Percentiles rank a stretch among this genome's conserved stretches.
Conservation (phyloP, 441 rosid species). For the Hura crepitans region DNA sequence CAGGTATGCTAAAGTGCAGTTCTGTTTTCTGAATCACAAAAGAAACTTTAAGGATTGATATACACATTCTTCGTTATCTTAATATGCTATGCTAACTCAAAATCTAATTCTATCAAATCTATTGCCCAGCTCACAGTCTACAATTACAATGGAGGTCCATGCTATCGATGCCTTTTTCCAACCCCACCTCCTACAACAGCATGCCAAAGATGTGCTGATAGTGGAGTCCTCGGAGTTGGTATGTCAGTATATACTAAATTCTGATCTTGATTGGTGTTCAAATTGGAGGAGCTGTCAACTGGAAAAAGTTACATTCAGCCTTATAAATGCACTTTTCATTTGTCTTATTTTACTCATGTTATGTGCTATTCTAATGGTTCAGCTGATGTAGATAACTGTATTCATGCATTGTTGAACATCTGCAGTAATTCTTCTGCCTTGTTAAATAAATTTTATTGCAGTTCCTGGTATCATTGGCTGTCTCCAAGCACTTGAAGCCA, state of each 20-base stretch:
- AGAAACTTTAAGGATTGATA: not conserved
- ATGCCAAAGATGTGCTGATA: conserved; percentile 94
- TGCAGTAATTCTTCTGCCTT: not conserved
- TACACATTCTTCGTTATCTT: not conserved
- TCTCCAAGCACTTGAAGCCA: conserved; percentile 90
- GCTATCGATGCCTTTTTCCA: conserved; percentile 92
- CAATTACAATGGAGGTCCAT: conserved; percentile 80
- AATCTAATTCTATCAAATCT: conserved; percentile 12
- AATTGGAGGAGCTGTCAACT: not conserved
- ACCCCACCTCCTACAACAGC: conserved; percentile 90
- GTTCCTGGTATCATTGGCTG: conserved; percentile 96
- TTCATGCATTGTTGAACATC: conserved; percentile 3
- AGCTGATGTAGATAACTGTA: not conserved
- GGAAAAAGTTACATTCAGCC: not conserved
- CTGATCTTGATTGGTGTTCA: not conserved
- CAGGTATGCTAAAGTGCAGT: conserved; percentile 49
- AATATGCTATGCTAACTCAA: not conserved
- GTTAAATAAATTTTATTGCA: conserved; percentile 26
- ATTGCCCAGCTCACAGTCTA: conserved; percentile 70
- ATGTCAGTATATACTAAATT: conserved; percentile 14
- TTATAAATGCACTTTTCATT: not conserved
- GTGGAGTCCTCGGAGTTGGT: conserved; percentile 98
- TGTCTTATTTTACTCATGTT: not conserved
- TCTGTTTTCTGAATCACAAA: not conserved
- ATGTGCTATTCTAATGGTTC: not conserved